Conservation (phyloP, 495 filamentous ascomycete genomes). For the Hyphodiscus hymeniophilus region DNA sequence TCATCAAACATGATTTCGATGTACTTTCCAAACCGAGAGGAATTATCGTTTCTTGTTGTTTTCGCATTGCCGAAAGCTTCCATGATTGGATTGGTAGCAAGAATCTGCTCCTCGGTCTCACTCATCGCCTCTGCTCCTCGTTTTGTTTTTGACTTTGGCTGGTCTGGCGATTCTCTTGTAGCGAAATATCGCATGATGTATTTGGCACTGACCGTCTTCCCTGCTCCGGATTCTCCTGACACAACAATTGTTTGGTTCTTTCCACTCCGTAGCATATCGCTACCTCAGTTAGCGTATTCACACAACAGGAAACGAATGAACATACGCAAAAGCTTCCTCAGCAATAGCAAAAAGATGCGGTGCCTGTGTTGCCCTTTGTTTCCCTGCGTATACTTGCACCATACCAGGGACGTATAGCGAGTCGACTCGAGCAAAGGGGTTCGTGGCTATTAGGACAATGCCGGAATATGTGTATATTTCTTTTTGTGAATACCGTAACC, state of each 20-base stretch:
- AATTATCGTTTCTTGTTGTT: constrained; percentile 98
- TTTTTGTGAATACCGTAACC: constrained; percentile 94
- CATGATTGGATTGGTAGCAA: constrained; percentile 99
- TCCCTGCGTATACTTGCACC: constrained; percentile 98
- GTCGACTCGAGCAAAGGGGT: constrained; percentile 95
- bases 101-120: constrained; percentile 95
- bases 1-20: constrained; percentile 99
- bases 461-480: constrained; percentile 99
- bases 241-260: constrained; percentile 99
- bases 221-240: constrained; percentile 95
- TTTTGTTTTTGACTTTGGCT: constrained; percentile 69
- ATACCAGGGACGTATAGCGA: constrained; percentile 98
- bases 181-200: constrained; percentile 99
- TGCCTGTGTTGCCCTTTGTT: constrained; percentile 90
- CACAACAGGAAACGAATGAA: constrained; percentile 8
- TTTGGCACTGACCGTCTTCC: constrained; percentile 98
- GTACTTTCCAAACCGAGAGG: constrained; percentile 97
- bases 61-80: constrained; percentile 99
- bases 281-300: constrained; percentile 28
- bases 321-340: constrained; percentile 96
- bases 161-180: constrained; percentile 89
- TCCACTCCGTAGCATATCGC: constrained; percentile 92
- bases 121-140: constrained; percentile 84
- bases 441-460: constrained; percentile 97
- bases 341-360: constrained; percentile 98